Evolutionary conservation across 805 yeast species (phyloP), one percentile per base, ranked within the genome.

Genomic region (Yarrowia divulgata): DNA sequence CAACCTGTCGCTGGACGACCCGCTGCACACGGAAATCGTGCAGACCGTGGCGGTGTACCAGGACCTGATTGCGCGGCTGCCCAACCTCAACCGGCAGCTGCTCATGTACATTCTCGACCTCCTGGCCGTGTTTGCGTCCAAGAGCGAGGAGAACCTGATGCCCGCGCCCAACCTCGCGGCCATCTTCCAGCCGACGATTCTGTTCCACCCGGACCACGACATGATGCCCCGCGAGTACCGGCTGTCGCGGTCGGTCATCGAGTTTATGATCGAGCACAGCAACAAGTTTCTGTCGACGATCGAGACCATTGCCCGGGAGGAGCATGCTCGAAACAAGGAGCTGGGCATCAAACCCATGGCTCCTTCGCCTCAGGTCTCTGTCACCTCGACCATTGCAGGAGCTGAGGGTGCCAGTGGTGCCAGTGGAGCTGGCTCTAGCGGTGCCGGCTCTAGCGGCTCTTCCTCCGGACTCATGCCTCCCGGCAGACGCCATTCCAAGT

Each of bases 161-260:
- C 88, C 97, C 1, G 91, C 97, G 1, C 86, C 92, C 74, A 95
- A 95, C 77, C 81, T 95, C 72, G 97, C 98, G 0, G 97, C 98
- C 1, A 91, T 95, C 69, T 95, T 95, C 81, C 99, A 95, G 80
- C 98, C 99, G 3, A 90, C 97, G n/a, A 87, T 95, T 18, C 81
- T 95, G 67, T 90, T 97, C 10, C 98, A 94, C 77, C 97, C 97
- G 6, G 85, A 84, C 72, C 98, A 95, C 77, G 97, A 93, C 76
- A 86, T 94, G 88, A 86, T 89, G 50, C 98, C 98, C 0, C 91
- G 88, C 40, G 98, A 95, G 78, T 93, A 93, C 79, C 94, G 91
- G 13, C 80, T 92, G 43, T 90, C 97, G 6, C 92, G 93, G 73
- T 83, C 87, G 8, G 97, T 91, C 42, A 89, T 95, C 34, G 96